A percentile compares a stretch with the other conserved stretches of the same genome.
Evolutionary conservation across 1,139 yeast species (phyloP).

Genomic region (Hyphopichia buzzinii): DNA sequence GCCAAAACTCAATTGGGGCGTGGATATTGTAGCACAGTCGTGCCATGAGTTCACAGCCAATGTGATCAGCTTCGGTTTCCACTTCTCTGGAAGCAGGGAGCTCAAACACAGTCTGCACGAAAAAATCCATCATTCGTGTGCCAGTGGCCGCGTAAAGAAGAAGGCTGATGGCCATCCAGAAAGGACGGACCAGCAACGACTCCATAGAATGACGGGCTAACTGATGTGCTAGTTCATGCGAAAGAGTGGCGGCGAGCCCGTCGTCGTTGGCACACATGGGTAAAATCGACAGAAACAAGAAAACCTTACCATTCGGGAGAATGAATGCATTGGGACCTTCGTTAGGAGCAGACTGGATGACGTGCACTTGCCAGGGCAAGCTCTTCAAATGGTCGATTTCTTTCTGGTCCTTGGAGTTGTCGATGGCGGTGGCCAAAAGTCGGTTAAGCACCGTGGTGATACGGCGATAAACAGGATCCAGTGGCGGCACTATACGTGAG

Average conservation of each 20-base stretch:
- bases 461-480: conserved; percentile 53
- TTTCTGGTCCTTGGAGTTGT: conserved; percentile 26
- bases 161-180: conserved; percentile 51
- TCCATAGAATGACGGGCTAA: conserved; percentile 91
- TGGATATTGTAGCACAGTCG: conserved; percentile 79
- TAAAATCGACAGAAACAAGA: conserved; percentile 77
- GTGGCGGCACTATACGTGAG: conserved; percentile 45
- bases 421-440: conserved; percentile 57
- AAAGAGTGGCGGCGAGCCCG: conserved; percentile 88
- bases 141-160: conserved; percentile 30
- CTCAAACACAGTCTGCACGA: conserved; percentile 16
- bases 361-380: conserved; percentile 78
- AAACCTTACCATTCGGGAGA: conserved; percentile 92
- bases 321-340: conserved; percentile 93
- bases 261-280: conserved; percentile 80
- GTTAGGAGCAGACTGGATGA: conserved; percentile 63
- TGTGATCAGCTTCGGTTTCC: conserved; percentile 96
- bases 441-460: conserved; percentile 62
- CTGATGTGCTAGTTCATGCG: conserved; percentile 94
- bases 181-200: conserved; percentile 64
- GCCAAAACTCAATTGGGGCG: conserved; percentile 78
- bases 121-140: neutral
- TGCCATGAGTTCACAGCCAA: conserved; percentile 90
- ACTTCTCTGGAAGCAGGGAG: conserved; percentile 87
- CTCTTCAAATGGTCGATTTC: conserved; percentile 34